Evolutionary conservation across 768 basidiomycete species (phyloP).

Genomic region (Serpula lacrymans): DNA sequence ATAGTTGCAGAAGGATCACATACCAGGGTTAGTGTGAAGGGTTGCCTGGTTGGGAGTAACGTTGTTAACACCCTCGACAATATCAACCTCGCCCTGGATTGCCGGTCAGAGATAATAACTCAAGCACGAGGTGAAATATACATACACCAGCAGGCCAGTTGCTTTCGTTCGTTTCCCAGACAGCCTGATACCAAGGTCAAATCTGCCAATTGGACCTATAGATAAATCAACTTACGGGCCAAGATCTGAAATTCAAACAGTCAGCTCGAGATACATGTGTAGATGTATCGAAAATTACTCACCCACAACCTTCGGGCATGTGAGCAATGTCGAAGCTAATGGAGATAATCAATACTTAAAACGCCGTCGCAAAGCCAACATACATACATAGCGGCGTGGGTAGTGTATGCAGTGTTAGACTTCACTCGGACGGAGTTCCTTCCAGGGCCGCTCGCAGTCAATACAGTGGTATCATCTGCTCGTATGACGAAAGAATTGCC

Average conservation of each 20-base stretch:
- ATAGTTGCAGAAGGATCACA: background rate
- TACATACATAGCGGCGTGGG: slow-evolving; percentile 51
- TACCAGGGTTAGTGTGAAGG: slow-evolving; percentile 18
- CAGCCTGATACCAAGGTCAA: slow-evolving; percentile 8
- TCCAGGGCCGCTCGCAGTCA: slow-evolving; percentile 48
- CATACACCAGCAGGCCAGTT: no score
- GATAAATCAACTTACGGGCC: no score
- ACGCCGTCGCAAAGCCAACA: background rate
- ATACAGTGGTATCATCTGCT: slow-evolving; percentile 46
- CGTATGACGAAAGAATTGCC: slow-evolving; percentile 52
- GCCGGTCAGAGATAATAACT: slow-evolving; percentile 1
- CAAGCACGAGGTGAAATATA: background rate
- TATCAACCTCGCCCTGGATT: slow-evolving; percentile 16
- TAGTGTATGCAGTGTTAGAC: slow-evolving; percentile 50
- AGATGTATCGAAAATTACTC: slow-evolving; percentile 14
- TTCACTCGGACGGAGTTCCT: slow-evolving; percentile 56
- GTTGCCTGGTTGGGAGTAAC: slow-evolving; percentile 15
- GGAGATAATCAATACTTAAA: slow-evolving; percentile 7
- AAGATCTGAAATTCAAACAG: background rate
- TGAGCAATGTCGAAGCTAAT: slow-evolving; percentile 47
- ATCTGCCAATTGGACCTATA: no score
- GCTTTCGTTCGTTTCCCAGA: slow-evolving; percentile 8
- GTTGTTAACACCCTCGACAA: slow-evolving; percentile 26
- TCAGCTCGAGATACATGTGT: slow-evolving; percentile 23
- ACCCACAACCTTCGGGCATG: slow-evolving; percentile 63